Base-by-base conservation (phyloP, 1,284 basidiomycete genomes). In the Boletus albobrunnescens region DNA sequence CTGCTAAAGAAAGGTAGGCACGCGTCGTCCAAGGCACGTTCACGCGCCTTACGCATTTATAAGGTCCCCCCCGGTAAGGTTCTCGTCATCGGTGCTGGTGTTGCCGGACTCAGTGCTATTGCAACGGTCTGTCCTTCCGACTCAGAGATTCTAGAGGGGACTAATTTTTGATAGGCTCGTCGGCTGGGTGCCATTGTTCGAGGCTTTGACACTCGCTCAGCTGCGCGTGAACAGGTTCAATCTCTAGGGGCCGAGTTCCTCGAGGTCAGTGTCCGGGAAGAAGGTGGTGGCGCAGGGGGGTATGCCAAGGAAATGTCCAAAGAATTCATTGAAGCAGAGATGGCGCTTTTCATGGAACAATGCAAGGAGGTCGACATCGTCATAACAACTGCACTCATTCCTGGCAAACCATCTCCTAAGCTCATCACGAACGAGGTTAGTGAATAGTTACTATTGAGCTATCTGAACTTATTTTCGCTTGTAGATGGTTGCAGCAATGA, bases 241-340 rank as follows among this genome's bases (percentile, higher is more conserved):
- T 90, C 86, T 42, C 78, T 92, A 36, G 89, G 89, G 28, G 89
- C 89, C 4, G 90, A 92, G 66, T 91, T 92, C 59, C 65, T 92
- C 17, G 89, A 91, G 59, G 87, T 92, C 22, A 62, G 75, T 13
- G 65, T 92, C 41, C 60, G 87, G 58, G 89, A 92, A 67, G 87
- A 90, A 52, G 89, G 89, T 17, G 78, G 81, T 28, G 90, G 83
- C 12, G 77, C 73, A 16, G 89, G 90, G 26, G 89, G 89, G 23
- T 92, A 92, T 59, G 89, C 88, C n/a, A 92, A 91, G 68, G 81
- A 83, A 55, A 91, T 92, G 89, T 87, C 85, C 36, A 89, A 91
- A 70, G 88, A 90, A 63, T 92, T 91, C 64, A 82, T 91, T 51
- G 87, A 84, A 44, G 89, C 89, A 11, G 90, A 92, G 65, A 91